Conservation (phyloP, 306 rosid species). For the Prunus davidiana region DNA sequence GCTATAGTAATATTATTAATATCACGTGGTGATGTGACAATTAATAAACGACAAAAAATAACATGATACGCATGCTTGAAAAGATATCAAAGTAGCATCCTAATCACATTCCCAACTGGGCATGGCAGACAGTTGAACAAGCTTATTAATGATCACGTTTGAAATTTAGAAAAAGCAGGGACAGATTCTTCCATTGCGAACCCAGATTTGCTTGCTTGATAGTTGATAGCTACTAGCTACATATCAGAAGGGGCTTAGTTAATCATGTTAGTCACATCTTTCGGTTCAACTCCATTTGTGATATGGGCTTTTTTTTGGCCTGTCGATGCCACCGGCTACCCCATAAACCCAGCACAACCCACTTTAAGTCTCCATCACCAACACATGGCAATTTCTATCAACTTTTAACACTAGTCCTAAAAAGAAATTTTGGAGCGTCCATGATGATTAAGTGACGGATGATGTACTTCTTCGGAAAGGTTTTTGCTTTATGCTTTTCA, state of each 20-base stretch:
- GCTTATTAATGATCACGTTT: not conserved
- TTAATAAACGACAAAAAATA: too few species aligned
- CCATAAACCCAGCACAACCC: not conserved
- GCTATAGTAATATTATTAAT: too few species aligned
- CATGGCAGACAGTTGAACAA: not conserved
- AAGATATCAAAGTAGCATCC: slow-evolving; percentile 20
- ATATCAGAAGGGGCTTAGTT: not conserved
- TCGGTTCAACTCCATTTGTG: not conserved
- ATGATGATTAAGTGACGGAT: not conserved
- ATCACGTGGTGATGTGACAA: too few species aligned
- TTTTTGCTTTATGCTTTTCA: not conserved
- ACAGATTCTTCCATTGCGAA: not conserved
- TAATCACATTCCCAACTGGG: slow-evolving; percentile 17
- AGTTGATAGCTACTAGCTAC: too few species aligned
- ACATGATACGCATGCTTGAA: slow-evolving; percentile 7
- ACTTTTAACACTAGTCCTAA: not conserved
- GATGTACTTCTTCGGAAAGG: not conserved
- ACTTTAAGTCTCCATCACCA: not conserved
- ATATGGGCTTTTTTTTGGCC: not conserved
- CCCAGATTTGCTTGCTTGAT: not conserved
- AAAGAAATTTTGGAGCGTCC: not conserved
- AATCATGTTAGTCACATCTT: not conserved
- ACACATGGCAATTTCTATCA: not conserved
- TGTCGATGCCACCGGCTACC: not conserved
- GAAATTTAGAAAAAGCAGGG: not conserved